Base-by-base conservation (phyloP, 768 basidiomycete species). In the Hortiboletus campestris region DNA sequence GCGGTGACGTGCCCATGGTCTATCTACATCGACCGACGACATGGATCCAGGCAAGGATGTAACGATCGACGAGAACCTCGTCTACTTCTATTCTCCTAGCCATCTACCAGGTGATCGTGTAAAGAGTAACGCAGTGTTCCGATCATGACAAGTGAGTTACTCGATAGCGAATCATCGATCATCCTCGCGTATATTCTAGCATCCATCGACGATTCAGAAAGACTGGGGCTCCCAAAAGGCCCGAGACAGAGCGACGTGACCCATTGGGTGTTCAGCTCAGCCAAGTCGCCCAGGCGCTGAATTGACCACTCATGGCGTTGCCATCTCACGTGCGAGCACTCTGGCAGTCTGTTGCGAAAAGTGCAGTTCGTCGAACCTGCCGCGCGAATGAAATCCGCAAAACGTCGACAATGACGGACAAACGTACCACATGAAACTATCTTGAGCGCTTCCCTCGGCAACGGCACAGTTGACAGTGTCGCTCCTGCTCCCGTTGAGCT, bases 381-480 rank as follows among this genome's bases (percentile, higher is more conserved):
- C 12, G 6, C n/a, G 13, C n/a, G 41, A 10, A 51, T 13, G 40
- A 32, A 28, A 5, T 9, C 5, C 7, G 6, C 29, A 4, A 17
- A 46, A 20, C 10, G 10, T 32, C 10, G 31, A 17, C 17, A 38
- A n/a, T 1, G 35, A n/a, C 34, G 5, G 12, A 12, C 28, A 7
- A 13, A 52, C 80, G 49, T 60, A 83, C 84, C 84, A 86, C 43
- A 85, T 65, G 72, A 77, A 86, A 63, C 85, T 85, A 59, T 85
- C 84, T 25, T 47, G 63, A 16, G 72, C 83, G 0, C 75, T 67
- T 13, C 65, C 72, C 25, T 63, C 51, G 1, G 68, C 72, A 17
- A 72, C 62, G 6, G 74, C 77, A 53, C 78, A 79, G 13, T 39
- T 56, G 0, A 55, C 68, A 0, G 64, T 58, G 31, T 61, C 56